Evolutionary conservation across 345 rosid species (phyloP), one percentile per base, ranked within the genome.

Genomic region (Eucalyptus curtisii): DNA sequence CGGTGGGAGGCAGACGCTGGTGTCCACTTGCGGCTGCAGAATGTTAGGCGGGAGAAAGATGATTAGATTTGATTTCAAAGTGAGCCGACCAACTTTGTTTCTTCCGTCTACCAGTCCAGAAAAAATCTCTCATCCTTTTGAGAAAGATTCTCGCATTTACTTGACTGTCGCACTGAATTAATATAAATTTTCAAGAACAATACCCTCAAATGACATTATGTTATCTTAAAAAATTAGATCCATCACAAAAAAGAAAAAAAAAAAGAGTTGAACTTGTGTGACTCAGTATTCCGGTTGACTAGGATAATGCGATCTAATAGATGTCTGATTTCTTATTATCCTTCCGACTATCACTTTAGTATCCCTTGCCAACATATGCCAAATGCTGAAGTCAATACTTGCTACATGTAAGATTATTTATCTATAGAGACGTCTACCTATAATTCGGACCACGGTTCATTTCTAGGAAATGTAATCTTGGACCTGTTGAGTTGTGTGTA

Each of bases 341-440:
- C 37, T 30, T 64, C 19, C 71, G 0, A 64, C 2, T 64, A 14
- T 30, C 37, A 64, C 37, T 1, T 64, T 64, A 7, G 76, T 0
- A 2, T 14, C 76, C 19, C 0, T 1, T 64, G 19, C 19, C 0
- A 64, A n/a, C 20, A 15, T 7, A 7, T 64, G 37, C 20, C 10
- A n/a, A 64, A 64, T 0, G 9, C 37, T 64, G 8, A 16, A 64
- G 37, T 64, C 37, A 64, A 14, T n/a, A 64, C 0, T 30, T n/a
- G 10, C 37, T 13, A 64, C 7, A 0, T 27, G 13, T n/a, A 5
- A n/a, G 10, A 33, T 64, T 64, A 7, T 64, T 27, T n/a, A n/a
- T 64, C 19, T 7, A 64, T 13, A 30, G 10, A n/a, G 17, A 27
- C 57, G 0, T 27, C 19, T n/a, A 4, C 76, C 4, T 7, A n/a